A percentile compares a stretch with the other conserved stretches of the same genome.
Conservation (phyloP, 768 basidiomycete genomes). For the Trametes cinnabarina region DNA sequence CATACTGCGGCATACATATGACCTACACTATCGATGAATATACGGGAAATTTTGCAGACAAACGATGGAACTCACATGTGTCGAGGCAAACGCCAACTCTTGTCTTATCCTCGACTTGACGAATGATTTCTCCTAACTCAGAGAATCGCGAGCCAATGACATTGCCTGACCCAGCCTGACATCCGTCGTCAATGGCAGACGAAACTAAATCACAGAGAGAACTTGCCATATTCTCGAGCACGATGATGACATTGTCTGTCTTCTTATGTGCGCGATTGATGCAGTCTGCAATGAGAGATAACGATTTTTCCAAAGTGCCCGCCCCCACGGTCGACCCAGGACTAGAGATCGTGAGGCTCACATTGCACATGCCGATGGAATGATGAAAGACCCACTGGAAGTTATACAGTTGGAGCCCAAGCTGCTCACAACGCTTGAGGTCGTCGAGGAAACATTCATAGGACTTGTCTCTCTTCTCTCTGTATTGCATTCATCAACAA, state of each 20-base stretch:
- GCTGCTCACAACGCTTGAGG: conserved; percentile 68
- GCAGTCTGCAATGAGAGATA: conserved; percentile 63
- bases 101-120: conserved; percentile 64
- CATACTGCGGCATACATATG: conserved; percentile 77
- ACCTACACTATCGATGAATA: conserved; percentile 39
- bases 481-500: conserved; percentile 23
- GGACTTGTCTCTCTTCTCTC: conserved; percentile 65
- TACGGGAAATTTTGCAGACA: neutral
- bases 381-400: conserved; percentile 67
- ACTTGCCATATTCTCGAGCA: conserved; percentile 83
- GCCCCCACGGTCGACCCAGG: conserved; percentile 83
- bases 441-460: conserved; percentile 85
- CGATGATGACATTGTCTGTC: conserved; percentile 55
- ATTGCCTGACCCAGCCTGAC: conserved; percentile 75
- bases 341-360: conserved; percentile 33
- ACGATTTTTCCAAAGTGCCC: conserved; percentile 57
- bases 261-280: conserved; percentile 71
- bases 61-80: conserved; percentile 55
- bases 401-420: conserved; percentile 75
- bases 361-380: too few relatives aligned
- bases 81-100: conserved; percentile 83
- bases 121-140: conserved; percentile 68
- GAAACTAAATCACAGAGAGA: neutral
- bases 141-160: conserved; percentile 71
- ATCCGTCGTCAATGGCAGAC: neutral